phyloP scores from a whole-genome alignment of 1,284 basidiomycete species.

The Inonotus obliquus region DNA sequence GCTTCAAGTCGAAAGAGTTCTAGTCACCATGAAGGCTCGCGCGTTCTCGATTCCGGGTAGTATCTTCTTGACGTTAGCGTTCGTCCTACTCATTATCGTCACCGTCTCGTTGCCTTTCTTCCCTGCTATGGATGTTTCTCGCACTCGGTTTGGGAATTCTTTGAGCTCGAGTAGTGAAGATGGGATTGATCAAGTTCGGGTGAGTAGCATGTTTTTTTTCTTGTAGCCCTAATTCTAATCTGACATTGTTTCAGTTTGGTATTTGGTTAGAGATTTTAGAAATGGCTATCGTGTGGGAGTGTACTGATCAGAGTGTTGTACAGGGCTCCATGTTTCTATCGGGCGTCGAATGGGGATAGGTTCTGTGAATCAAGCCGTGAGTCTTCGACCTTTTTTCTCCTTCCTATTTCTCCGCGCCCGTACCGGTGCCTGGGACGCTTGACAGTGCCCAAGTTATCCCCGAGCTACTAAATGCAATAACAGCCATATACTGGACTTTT shows the following conservation, averaged over 20 bases:
- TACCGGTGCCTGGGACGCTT: not conserved
- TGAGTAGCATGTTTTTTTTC: conserved; percentile 33
- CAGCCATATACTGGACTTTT: too few relatives aligned
- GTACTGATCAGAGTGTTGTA: not conserved
- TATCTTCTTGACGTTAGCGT: conserved; percentile 55
- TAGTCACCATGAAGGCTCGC: conserved; percentile 4
- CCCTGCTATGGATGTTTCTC: conserved; percentile 57
- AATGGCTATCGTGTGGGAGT: not conserved
- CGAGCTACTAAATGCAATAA: too few relatives aligned
- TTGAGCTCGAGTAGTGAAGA: conserved; percentile 27
- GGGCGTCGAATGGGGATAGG: conserved; percentile 34
- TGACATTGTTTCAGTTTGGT: conserved; percentile 41
- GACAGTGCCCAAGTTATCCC: not conserved
- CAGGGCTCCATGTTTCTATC: conserved; percentile 55
- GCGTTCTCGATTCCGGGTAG: conserved; percentile 33
- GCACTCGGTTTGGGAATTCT: conserved; percentile 42
- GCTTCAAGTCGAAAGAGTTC: too few relatives aligned
- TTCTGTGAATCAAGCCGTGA: conserved; percentile 42
- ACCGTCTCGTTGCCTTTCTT: conserved; percentile 68
- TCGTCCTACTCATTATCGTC: conserved; percentile 61
- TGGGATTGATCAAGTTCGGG: conserved; percentile 45
- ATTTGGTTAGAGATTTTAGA: conserved; percentile 42
- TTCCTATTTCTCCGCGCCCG: not conserved
- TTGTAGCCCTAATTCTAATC: conserved; percentile 5
- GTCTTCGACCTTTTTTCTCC: not conserved